Evolutionary conservation across 768 basidiomycete species (phyloP), one percentile per base, ranked within the genome.

Genomic region (Serendipita sp.): DNA sequence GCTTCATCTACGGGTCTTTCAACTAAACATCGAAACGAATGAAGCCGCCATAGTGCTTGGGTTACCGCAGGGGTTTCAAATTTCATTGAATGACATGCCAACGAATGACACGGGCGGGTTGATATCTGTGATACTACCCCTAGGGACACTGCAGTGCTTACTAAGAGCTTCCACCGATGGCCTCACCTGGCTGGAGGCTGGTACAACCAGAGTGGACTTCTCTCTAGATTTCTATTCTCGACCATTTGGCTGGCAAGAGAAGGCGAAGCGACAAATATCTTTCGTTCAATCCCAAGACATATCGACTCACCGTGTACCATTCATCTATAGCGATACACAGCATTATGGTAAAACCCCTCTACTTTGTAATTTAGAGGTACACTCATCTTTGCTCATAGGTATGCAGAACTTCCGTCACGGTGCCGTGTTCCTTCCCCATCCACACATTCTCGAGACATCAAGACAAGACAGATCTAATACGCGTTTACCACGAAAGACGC

Each of bases 11-110:
- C 77, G 76, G 45, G 70, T 76, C 2, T 60, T 87, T 23, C 81
- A 89, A 63, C 67, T 80, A 4, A 80, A 80, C 2, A 83, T 86
- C 76, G 75, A 75, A 65, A 78, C 79, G 4, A 79, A 76, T 2
- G 72, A 74, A 34, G 79, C 82, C 23, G 84, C 84, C 0, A 36
- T 86, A 10, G 76, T 84, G 29, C 62, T 88, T 15, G 71, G 75
- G 1, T 66, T 90, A 0, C 79, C 84, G 0, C 66, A 73, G 4
- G 91, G 91, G 2, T 65, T 93, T 33, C 75, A 75, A 33, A 67
- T 90, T 16, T 83, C 88, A 64, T 82, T 75, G 67, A 95, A 93
- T 69, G 87, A 94, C 80, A 3, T 83, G 80, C 68, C 23, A 92
- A 6, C 77, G 77, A 34, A 63, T 88, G 2, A 86, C 88, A 5